Conservation (phyloP, 2,329 filamentous ascomycete genomes). For the Hymenoscyphus repandus region DNA sequence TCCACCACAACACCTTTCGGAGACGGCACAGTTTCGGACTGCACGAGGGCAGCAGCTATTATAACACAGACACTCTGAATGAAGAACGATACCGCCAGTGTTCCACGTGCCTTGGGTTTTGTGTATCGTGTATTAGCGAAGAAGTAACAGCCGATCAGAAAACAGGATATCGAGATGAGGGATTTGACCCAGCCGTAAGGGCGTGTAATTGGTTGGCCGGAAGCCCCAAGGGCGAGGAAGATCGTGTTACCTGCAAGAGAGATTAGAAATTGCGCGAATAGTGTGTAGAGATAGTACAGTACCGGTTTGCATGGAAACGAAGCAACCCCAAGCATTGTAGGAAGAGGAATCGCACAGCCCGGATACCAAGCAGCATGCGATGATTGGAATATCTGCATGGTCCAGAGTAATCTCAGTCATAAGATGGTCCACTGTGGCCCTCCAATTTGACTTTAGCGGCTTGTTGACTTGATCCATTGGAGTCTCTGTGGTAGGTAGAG, state of each 20-base stretch:
- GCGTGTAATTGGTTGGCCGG: slow-evolving; percentile 43
- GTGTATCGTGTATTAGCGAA: slow-evolving; percentile 36
- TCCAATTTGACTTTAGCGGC: slow-evolving; percentile 5
- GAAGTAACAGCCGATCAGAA: slow-evolving; percentile 47
- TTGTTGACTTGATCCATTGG: no score
- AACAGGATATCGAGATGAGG: slow-evolving; percentile 46
- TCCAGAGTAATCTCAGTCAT: slow-evolving; percentile 27
- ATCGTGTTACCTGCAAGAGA: slow-evolving; percentile 50
- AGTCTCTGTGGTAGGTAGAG: no score
- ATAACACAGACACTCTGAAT: slow-evolving; percentile 47
- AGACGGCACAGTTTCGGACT: slow-evolving; percentile 41
- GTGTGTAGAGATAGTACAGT: background rate
- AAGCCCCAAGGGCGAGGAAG: slow-evolving; percentile 55
- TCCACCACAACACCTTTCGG: slow-evolving; percentile 31
- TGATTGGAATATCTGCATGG: slow-evolving; percentile 33
- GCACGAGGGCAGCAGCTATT: slow-evolving; percentile 47
- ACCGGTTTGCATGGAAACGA: slow-evolving; percentile 50
- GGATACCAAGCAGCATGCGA: slow-evolving; percentile 41
- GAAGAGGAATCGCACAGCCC: slow-evolving; percentile 42
- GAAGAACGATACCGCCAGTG: slow-evolving; percentile 45
- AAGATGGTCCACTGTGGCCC: slow-evolving; percentile 16
- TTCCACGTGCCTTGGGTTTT: slow-evolving; percentile 36
- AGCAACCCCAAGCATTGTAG: slow-evolving; percentile 44
- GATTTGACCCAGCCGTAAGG: slow-evolving; percentile 50
- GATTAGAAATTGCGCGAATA: background rate